Conservation (phyloP, 306 rosid species). For the Castanea mollissima region DNA sequence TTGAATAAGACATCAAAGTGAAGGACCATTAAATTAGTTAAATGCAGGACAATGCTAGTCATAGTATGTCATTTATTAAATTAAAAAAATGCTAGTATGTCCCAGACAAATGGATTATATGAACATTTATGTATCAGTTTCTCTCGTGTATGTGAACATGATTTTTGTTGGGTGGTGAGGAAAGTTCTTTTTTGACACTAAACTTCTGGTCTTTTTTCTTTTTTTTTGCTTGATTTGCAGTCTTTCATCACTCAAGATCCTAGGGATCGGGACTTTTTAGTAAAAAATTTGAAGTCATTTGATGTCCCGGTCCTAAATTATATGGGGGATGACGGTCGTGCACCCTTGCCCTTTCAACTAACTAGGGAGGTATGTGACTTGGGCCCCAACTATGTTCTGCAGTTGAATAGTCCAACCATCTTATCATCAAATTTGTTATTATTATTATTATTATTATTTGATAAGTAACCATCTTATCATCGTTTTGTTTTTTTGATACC, state of each 20-base stretch:
- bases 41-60: background rate
- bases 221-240: slow-evolving; percentile 42
- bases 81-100: background rate
- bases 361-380: slow-evolving; percentile 57
- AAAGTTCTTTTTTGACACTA: background rate
- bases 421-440: slow-evolving; percentile 6
- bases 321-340: slow-evolving; percentile 39
- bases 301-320: slow-evolving; percentile 80
- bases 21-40: background rate
- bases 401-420: background rate
- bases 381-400: slow-evolving; percentile 1
- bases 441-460: background rate
- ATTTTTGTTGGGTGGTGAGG: background rate
- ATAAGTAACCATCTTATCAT: slow-evolving; percentile 3
- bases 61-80: no score
- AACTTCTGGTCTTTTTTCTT: slow-evolving; percentile 17
- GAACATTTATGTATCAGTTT: background rate
- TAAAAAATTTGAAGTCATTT: slow-evolving; percentile 46
- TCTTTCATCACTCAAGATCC: slow-evolving; percentile 92
- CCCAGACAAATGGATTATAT: background rate
- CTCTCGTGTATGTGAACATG: background rate
- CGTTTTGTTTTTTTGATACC: slow-evolving; percentile 13
- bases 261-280: slow-evolving; percentile 75
- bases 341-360: slow-evolving; percentile 42
- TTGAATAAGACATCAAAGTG: background rate